These are phyloP conservation scores for Colletotrichum karsti DNA, from an alignment of 2,329 filamentous ascomycete genomes.

Conservation along the genomic window DNA sequence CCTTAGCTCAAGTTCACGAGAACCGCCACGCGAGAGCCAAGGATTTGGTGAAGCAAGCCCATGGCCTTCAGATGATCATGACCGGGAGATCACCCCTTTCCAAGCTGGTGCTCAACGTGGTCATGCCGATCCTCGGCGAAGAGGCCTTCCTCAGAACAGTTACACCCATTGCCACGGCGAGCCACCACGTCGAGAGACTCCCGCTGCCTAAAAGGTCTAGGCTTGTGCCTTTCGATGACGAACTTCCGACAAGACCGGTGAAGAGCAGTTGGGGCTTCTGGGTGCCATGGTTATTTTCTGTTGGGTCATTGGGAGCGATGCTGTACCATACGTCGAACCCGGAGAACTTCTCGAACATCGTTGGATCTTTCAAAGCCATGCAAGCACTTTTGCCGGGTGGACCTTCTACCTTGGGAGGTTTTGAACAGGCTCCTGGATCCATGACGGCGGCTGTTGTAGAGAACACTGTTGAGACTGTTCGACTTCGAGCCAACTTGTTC, in stretches of 20 bases:
- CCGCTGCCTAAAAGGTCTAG: not conserved
- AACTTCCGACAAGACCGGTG: not conserved
- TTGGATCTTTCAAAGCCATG: not conserved
- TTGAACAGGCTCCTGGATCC: too few species aligned
- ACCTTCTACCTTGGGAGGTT: not conserved
- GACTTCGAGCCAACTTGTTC: slow-evolving; percentile 1
- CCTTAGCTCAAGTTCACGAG: slow-evolving; percentile 6
- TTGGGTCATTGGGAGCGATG: not conserved
- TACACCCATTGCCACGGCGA: not conserved
- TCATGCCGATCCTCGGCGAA: slow-evolving; percentile 1
- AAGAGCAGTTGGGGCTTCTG: not conserved
- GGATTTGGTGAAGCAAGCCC: not conserved
- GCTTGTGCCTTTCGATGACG: slow-evolving; percentile 1
- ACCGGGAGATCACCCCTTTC: slow-evolving; percentile 5
- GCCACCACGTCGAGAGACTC: slow-evolving; percentile 1
- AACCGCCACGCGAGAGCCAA: slow-evolving; percentile 4
- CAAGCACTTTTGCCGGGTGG: not conserved
- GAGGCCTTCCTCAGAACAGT: not conserved
- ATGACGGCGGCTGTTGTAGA: not conserved
- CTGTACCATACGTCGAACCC: not conserved
- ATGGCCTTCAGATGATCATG: slow-evolving; percentile 8
- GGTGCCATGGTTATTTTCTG: not conserved
- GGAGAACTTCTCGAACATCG: not conserved
- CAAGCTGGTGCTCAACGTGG: not conserved
- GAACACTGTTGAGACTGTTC: not conserved